phyloP scores from a whole-genome alignment of 139 green algal genomes.

The Monoraphidium neglectum region DNA sequence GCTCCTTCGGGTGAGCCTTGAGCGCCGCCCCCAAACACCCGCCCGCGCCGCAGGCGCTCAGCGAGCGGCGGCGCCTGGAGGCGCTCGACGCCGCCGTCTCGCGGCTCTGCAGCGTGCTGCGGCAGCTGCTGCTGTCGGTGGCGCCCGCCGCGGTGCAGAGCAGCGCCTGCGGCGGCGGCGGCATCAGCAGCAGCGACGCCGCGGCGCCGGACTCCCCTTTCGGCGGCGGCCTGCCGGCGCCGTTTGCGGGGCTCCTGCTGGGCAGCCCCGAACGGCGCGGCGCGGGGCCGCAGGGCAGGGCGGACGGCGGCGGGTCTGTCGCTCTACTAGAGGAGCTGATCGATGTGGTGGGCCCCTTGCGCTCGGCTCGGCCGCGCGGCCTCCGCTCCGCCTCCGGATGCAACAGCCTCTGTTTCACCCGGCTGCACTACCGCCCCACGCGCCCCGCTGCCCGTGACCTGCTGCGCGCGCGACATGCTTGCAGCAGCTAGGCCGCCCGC shows the following conservation, averaged over 20 bases:
- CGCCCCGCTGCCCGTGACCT: no score
- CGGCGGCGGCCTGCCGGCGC: not conserved
- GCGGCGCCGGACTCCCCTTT: not conserved
- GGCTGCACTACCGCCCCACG: no score
- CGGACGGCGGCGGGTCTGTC: no score
- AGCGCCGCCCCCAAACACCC: no score
- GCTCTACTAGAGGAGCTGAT: constrained; percentile 9
- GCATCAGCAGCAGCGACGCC: not conserved
- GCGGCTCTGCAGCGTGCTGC: constrained; percentile 13
- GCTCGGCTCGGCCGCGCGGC: no score
- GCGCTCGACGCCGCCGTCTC: constrained; percentile 11
- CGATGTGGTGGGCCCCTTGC: no score
- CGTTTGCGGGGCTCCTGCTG: constrained; percentile 9
- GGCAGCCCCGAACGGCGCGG: not conserved
- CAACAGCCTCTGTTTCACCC: no score
- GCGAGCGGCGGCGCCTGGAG: constrained; percentile 8
- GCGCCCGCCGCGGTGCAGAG: not conserved
- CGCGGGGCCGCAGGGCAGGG: no score
- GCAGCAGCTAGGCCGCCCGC: no score
- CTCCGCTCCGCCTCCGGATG: no score
- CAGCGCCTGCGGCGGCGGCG: not conserved
- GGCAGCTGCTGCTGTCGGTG: constrained; percentile 12
- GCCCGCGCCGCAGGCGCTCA: not conserved
- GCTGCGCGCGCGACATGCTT: no score
- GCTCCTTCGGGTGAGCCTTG: no score